Percentiles rank a stretch among this genome's conserved stretches.
phyloP scores from a whole-genome alignment of 768 basidiomycete genomes.

The Hemileccinum rubropunctum region DNA sequence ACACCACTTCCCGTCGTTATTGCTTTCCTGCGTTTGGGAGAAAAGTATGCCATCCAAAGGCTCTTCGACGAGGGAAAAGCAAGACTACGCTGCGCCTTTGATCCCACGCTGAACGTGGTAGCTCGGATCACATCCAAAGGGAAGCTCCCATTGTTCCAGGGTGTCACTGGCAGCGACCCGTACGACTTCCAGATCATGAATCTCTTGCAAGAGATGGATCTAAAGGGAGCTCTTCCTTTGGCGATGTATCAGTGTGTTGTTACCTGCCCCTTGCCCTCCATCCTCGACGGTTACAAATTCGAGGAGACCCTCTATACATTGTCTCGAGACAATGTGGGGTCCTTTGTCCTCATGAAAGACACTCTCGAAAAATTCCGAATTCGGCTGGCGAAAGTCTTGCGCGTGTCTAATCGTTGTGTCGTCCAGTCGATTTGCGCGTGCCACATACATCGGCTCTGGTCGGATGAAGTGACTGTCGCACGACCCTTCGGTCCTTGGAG shows the following conservation, averaged over 20 bases:
- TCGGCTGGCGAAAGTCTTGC: neutral
- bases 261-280: neutral
- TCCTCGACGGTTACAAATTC: conserved; percentile 4
- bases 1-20: neutral
- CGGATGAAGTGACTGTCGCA: neutral
- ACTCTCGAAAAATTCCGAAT: neutral
- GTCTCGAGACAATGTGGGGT: conserved; percentile 4
- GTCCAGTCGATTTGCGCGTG: neutral
- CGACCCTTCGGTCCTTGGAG: neutral
- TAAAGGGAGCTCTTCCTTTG: conserved; percentile 4
- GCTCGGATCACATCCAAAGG: no score
- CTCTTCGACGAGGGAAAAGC: conserved; percentile 10
- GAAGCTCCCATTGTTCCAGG: no score
- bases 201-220: conserved; percentile 5
- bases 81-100: neutral
- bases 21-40: conserved; percentile 18
- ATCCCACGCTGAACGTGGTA: neutral
- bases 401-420: neutral
- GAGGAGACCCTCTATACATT: neutral
- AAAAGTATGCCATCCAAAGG: conserved; percentile 15
- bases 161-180: conserved; percentile 5
- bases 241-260: conserved; percentile 6
- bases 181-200: conserved; percentile 18
- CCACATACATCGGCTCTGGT: neutral
- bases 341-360: conserved; percentile 1